A percentile compares a stretch with the other conserved stretches of the same genome.
phyloP scores from a whole-genome alignment of 164 flowering plant species.

The Stephania japonica region DNA sequence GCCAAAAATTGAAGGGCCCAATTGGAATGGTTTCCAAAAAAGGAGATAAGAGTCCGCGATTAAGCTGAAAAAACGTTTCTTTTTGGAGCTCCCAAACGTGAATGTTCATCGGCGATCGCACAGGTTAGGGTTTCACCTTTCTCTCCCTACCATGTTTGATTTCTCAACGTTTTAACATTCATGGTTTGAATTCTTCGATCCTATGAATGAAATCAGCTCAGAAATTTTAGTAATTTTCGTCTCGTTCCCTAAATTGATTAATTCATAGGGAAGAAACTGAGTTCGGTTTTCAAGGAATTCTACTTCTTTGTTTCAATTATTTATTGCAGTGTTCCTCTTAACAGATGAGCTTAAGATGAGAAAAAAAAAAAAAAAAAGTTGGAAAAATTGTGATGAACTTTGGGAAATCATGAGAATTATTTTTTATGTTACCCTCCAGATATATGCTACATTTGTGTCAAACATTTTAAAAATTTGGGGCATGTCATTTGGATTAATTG shows the following conservation, averaged over 20 bases:
- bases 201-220: neutral
- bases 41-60: neutral
- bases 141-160: neutral
- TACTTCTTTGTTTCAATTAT: neutral
- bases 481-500: neutral
- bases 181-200: neutral
- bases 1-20: neutral
- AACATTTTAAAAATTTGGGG: neutral
- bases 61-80: neutral
- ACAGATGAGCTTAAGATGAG: neutral
- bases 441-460: neutral
- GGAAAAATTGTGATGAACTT: no score
- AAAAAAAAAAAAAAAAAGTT: no score
- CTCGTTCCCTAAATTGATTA: no score
- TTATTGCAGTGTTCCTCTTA: neutral
- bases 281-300: neutral
- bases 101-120: neutral
- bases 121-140: neutral
- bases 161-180: neutral
- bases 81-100: neutral
- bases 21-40: slow-evolving; percentile 1
- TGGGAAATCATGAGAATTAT: neutral
- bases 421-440: neutral
- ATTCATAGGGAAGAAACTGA: neutral
- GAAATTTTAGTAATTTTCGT: neutral